These are phyloP conservation scores for Yamadazyma philogaea DNA, from an alignment of 805 yeast species.

Conservation along the genomic window DNA sequence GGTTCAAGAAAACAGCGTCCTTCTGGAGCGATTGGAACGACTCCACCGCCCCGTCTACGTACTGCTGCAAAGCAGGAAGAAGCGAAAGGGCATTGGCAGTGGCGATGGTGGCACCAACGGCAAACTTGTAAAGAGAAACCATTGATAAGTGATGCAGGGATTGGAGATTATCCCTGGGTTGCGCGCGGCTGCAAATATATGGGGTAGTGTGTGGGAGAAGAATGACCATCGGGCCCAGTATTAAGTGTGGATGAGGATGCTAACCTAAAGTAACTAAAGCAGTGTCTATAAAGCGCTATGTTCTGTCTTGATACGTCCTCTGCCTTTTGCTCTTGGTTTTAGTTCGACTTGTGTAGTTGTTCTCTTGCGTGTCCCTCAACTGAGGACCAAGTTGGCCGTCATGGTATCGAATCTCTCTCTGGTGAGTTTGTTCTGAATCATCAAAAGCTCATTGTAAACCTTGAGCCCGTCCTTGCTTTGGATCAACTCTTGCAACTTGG, in stretches of 20 bases:
- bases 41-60: slow-evolving; percentile 14
- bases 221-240: no score
- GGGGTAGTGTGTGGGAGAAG: background rate
- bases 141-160: slow-evolving; percentile 2
- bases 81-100: slow-evolving; percentile 21
- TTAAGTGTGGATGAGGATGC: no score
- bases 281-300: no score
- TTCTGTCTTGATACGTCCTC: no score
- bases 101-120: slow-evolving; percentile 14
- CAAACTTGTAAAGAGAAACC: slow-evolving; percentile 11
- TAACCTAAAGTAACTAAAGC: no score
- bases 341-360: no score
- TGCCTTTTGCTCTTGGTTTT: no score
- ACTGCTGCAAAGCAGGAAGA: slow-evolving; percentile 18
- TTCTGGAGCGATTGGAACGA: slow-evolving; percentile 9
- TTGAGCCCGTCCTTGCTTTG: slow-evolving; percentile 43
- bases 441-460: slow-evolving; percentile 61
- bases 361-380: no score
- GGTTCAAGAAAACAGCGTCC: background rate
- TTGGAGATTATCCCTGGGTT: slow-evolving; percentile 18
- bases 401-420: slow-evolving; percentile 72
- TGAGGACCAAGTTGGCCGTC: slow-evolving; percentile 65
- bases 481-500: slow-evolving; percentile 44
- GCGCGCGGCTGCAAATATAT: background rate
- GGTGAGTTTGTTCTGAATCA: slow-evolving; percentile 58